Percentiles rank a stretch among this genome's conserved stretches.
phyloP scores from a whole-genome alignment of 2,329 filamentous ascomycete species.

The Biscogniauxia mediterranea region DNA sequence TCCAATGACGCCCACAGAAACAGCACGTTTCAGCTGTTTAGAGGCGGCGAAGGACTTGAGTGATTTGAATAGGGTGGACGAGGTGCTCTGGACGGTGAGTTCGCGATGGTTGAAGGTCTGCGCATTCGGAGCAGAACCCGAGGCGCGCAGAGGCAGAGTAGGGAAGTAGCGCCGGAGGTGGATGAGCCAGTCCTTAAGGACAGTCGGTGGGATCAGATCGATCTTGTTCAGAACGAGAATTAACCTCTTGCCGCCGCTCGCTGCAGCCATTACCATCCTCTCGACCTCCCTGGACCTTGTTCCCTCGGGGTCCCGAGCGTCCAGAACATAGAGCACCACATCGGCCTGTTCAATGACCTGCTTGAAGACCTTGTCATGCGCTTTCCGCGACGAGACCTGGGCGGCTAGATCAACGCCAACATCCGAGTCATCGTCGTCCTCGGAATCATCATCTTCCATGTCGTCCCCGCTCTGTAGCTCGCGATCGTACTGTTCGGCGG shows the following conservation, averaged over 20 bases:
- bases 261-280: slow-evolving; percentile 85
- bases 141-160: slow-evolving; percentile 83
- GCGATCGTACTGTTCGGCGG: slow-evolving; percentile 72
- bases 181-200: slow-evolving; percentile 80
- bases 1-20: slow-evolving; percentile 90
- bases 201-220: slow-evolving; percentile 78
- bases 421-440: slow-evolving; percentile 46
- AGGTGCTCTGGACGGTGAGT: slow-evolving; percentile 81
- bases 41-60: slow-evolving; percentile 84
- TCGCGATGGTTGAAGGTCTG: slow-evolving; percentile 91
- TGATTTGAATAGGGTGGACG: slow-evolving; percentile 79
- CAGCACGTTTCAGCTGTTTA: slow-evolving; percentile 81
- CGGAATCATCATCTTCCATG: slow-evolving; percentile 52
- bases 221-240: slow-evolving; percentile 96
- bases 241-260: slow-evolving; percentile 77
- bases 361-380: slow-evolving; percentile 96
- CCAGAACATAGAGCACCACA: slow-evolving; percentile 88
- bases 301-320: slow-evolving; percentile 86
- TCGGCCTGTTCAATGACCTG: slow-evolving; percentile 85
- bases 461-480: slow-evolving; percentile 61
- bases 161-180: slow-evolving; percentile 89
- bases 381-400: slow-evolving; percentile 69
- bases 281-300: slow-evolving; percentile 90
- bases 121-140: slow-evolving; percentile 77
- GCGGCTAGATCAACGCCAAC: slow-evolving; percentile 50